These are phyloP conservation scores for Boehmeria nivea DNA, from an alignment of 306 rosid species.

Conservation along the genomic window DNA sequence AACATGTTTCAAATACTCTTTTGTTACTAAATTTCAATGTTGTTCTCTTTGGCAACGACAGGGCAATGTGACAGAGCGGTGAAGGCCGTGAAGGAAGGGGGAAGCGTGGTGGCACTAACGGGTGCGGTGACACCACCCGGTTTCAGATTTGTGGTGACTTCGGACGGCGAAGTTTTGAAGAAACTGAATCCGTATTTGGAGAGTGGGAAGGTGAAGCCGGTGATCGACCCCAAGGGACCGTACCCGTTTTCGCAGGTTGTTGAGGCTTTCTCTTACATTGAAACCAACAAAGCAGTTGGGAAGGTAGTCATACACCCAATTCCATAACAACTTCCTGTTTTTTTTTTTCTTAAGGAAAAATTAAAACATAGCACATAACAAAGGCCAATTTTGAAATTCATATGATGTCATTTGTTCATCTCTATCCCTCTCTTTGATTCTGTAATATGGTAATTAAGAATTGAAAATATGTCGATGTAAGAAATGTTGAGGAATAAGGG, in stretches of 20 bases:
- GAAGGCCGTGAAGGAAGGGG: constrained; percentile 83
- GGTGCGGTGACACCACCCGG: constrained; percentile 94
- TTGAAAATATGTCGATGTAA: no score
- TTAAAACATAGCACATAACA: no score
- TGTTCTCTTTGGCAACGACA: constrained; percentile 14
- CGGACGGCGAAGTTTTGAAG: constrained; percentile 73
- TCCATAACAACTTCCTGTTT: constrained; percentile 38
- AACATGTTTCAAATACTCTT: neutral
- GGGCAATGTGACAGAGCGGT: constrained; percentile 95
- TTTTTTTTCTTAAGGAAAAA: constrained; percentile 1
- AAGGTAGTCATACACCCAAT: constrained; percentile 82
- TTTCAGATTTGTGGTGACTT: constrained; percentile 90
- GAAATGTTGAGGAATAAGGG: no score
- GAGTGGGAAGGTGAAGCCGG: constrained; percentile 84
- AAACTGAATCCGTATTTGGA: constrained; percentile 80
- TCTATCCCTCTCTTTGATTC: no score
- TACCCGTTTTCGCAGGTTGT: constrained; percentile 67
- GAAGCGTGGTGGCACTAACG: constrained; percentile 78
- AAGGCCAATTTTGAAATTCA: no score
- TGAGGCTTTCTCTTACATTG: constrained; percentile 90
- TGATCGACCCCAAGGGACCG: constrained; percentile 77
- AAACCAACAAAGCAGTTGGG: constrained; percentile 67
- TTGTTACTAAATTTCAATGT: neutral
- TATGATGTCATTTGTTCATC: no score
- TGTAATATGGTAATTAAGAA: no score